These are phyloP conservation scores for Diplodia intermedia DNA, from an alignment of 2,329 filamentous ascomycete species.

Conservation along the genomic window DNA sequence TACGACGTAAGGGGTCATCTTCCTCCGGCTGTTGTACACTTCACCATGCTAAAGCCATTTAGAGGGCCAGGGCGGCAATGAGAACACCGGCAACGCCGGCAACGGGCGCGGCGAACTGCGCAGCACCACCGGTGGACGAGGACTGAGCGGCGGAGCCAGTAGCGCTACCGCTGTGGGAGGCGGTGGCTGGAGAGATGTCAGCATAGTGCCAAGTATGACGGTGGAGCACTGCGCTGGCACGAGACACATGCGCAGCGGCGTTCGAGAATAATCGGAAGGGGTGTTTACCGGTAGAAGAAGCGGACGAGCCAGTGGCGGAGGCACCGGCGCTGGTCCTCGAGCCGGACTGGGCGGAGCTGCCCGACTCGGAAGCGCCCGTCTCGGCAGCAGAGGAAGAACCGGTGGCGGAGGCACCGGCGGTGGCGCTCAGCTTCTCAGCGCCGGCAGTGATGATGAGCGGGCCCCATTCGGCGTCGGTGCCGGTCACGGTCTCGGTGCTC, in stretches of 20 bases:
- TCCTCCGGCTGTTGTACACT: neutral
- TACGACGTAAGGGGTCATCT: neutral
- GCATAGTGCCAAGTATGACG: neutral
- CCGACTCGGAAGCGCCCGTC: neutral
- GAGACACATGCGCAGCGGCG: neutral
- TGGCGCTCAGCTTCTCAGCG: conserved; percentile 31
- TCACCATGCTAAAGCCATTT: neutral
- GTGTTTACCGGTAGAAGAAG: conserved; percentile 6
- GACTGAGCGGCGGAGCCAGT: conserved; percentile 4
- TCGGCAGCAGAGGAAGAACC: conserved; percentile 1
- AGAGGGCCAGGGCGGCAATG: conserved; percentile 12
- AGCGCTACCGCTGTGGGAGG: neutral
- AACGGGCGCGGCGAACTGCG: conserved; percentile 16
- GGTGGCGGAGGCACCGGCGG: conserved; percentile 3
- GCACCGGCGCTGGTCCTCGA: conserved; percentile 15
- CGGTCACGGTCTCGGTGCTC: conserved; percentile 35
- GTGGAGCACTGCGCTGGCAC: neutral
- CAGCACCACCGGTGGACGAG: conserved; percentile 17
- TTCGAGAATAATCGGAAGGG: neutral
- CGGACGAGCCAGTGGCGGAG: neutral
- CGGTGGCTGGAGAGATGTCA: neutral
- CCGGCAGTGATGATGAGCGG: conserved; percentile 34
- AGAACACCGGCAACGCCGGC: conserved; percentile 18
- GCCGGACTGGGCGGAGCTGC: conserved; percentile 9
- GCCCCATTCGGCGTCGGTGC: conserved; percentile 28